A percentile compares a stretch with the other conserved stretches of the same genome.
Conservation (phyloP, 345 rosid species). For the Camelina hispida region DNA sequence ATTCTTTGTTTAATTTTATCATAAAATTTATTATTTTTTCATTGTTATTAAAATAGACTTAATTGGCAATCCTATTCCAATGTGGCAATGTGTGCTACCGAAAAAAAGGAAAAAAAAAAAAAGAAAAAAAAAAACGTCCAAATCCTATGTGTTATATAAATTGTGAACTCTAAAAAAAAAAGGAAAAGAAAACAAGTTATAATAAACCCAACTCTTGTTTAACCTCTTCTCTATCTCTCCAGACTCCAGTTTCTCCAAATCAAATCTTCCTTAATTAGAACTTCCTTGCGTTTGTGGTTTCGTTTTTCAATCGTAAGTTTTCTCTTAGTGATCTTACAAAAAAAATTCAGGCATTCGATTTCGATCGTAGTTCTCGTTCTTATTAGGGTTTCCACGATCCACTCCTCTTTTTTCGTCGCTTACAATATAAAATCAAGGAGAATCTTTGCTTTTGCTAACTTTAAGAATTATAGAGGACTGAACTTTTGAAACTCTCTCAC, state of each 20-base stretch:
- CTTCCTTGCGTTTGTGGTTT: background rate
- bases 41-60: too few relatives aligned
- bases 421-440: background rate
- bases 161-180: background rate
- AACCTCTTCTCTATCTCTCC: background rate
- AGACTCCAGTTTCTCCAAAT: background rate
- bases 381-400: background rate
- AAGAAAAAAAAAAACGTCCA: background rate
- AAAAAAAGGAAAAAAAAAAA: too few relatives aligned
- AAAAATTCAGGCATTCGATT: background rate
- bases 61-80: background rate
- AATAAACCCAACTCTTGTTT: background rate
- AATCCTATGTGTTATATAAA: background rate
- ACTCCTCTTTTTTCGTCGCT: background rate
- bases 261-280: background rate
- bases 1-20: too few relatives aligned
- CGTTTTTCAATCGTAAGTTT: slow-evolving; percentile 16
- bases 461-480: background rate
- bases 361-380: background rate
- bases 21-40: background rate
- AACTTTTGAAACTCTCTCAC: background rate
- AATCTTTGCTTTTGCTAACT: background rate
- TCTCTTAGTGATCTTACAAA: background rate
- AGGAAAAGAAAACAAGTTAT: slow-evolving; percentile 1
- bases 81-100: too few relatives aligned